These are phyloP conservation scores for Sphagnurus paluster DNA, from an alignment of 1,284 basidiomycete species.

Conservation along the genomic window DNA sequence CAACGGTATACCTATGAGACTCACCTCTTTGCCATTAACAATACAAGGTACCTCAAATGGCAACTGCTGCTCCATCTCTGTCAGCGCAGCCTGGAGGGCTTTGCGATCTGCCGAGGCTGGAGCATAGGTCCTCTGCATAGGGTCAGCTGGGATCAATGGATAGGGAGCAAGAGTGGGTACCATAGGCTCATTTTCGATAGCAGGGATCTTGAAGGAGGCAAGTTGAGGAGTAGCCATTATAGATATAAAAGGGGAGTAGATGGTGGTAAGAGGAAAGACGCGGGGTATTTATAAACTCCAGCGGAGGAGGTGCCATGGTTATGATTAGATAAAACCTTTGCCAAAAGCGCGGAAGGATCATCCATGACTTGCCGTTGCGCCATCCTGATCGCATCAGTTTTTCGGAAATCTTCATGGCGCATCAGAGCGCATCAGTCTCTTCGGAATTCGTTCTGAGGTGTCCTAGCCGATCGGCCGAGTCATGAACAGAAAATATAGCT, in stretches of 20 bases:
- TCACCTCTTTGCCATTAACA: conserved; percentile 86
- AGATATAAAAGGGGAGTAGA: conserved; percentile 15
- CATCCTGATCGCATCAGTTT: too few species aligned
- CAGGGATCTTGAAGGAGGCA: conserved; percentile 81
- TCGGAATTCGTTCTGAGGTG: too few species aligned
- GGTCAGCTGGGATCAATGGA: background rate
- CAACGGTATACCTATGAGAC: conserved; percentile 25
- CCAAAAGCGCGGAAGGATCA: conserved; percentile 12
- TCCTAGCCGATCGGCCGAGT: conserved; percentile 32
- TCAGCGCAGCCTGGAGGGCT: conserved; percentile 74
- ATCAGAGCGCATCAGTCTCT: too few species aligned
- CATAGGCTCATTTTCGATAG: conserved; percentile 90
- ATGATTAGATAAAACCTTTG: conserved; percentile 13
- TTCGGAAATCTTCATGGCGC: too few species aligned
- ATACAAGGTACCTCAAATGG: conserved; percentile 94
- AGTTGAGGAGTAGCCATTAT: conserved; percentile 68
- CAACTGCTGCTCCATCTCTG: conserved; percentile 78
- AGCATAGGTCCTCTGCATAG: conserved; percentile 59
- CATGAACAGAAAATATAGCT: background rate
- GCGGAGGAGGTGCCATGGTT: background rate
- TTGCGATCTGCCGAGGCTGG: conserved; percentile 80
- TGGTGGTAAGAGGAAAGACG: conserved; percentile 17
- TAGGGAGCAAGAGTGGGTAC: conserved; percentile 40
- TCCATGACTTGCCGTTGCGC: too few species aligned
- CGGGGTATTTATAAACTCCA: conserved; percentile 4